Evolutionary conservation across 177 flowering plant species (phyloP), one percentile per base, ranked within the genome.

Genomic region (Vitis hybrid): DNA sequence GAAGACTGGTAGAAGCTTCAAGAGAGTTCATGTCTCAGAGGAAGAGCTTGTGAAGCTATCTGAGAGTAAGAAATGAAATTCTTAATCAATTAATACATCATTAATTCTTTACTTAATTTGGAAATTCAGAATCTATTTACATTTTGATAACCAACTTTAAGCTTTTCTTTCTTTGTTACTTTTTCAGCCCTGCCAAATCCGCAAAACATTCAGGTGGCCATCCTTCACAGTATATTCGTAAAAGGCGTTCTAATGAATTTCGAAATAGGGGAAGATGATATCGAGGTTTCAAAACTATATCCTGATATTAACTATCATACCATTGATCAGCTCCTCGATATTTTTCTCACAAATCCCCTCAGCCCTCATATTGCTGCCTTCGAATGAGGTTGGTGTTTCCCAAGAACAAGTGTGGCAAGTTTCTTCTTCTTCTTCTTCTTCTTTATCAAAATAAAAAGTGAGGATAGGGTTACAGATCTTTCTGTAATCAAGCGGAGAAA

Each of bases 31-130:
- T 62, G 51, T 84, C 1, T 67, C 83, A 0, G 86, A 82, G 31
- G 83, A 82, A 61, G 82, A 82, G 48, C n/a, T 81, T 11, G 73
- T 86, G 18, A 75, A 68, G 66, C 84, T 78, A 1, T 66, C 82
- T 0, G 57, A 86, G 66, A 74, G 87, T 82, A 82, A 73, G 81
- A 21, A 19, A 2, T 39, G 8, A 39, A 39, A 39, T 5, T 39
- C 45, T 39, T 39, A 39, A 39, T 39, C 45, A 6, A 39, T 39
- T 7, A 33, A 6, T 33, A 5, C 45, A 33, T 33, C 45, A 33
- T 33, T 33, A 5, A 2, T 26, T 26, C 26, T 26, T 26, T 26
- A 26, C 26, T 22, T 0, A 22, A 22, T 22, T 22, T 22, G 0
- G 26, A 22, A 22, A 22, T 22, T 22, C 26, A 22, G 26, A 22